phyloP scores from a whole-genome alignment of 2,329 filamentous ascomycete species.

The Xenosphaeropsis pyriputrescens region DNA sequence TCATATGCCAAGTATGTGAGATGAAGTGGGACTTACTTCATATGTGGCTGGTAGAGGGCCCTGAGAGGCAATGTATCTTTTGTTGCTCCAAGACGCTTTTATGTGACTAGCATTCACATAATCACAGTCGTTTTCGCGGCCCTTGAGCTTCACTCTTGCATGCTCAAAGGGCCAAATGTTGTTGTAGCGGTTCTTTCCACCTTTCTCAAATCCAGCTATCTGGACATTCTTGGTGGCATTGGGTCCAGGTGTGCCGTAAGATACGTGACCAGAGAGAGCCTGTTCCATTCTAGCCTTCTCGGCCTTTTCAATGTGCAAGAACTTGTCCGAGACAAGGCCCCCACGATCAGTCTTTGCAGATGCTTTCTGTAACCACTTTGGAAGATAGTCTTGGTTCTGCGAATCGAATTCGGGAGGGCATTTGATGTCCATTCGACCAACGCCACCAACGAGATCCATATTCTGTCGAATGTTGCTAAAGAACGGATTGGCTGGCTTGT shows the following conservation, averaged over 20 bases:
- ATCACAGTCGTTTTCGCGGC: constrained; percentile 60
- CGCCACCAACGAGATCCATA: constrained; percentile 84
- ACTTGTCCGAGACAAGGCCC: constrained; percentile 67
- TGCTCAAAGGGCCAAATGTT: constrained; percentile 97
- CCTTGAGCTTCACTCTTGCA: constrained; percentile 66
- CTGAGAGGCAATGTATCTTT: constrained; percentile 90
- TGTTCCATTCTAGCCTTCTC: constrained; percentile 91
- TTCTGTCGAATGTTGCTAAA: constrained; percentile 95
- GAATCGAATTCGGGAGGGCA: constrained; percentile 35
- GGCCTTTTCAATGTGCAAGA: constrained; percentile 67
- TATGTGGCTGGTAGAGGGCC: constrained; percentile 88
- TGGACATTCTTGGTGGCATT: constrained; percentile 32
- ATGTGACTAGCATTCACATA: constrained; percentile 93
- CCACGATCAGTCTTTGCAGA: constrained; percentile 56
- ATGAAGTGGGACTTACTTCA: constrained; percentile 41
- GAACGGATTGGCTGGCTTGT: constrained; percentile 69
- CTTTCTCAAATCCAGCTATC: constrained; percentile 87
- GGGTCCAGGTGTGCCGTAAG: constrained; percentile 30
- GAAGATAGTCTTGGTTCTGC: constrained; percentile 33
- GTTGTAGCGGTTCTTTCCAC: constrained; percentile 92
- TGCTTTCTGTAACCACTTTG: constrained; percentile 63
- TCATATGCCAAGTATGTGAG: background rate
- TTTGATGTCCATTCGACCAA: constrained; percentile 63
- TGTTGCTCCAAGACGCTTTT: constrained; percentile 66
- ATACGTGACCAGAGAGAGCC: constrained; percentile 47